Evolutionary conservation across 2,329 filamentous ascomycete species (phyloP), one percentile per base, ranked within the genome.

Genomic region (Fusarium graminum): DNA sequence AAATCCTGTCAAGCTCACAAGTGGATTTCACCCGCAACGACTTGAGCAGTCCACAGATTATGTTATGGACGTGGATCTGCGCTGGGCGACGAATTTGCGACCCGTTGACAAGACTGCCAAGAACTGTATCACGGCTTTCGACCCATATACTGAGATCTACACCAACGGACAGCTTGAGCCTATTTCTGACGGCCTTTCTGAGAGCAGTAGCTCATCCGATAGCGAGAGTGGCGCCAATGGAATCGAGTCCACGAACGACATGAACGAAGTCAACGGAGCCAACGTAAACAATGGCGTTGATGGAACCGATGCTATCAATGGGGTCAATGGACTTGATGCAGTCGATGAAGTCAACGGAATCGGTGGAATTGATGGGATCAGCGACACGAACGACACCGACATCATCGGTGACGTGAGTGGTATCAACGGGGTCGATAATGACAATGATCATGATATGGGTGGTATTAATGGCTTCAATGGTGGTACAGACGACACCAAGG

Each of bases 31-130:
- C 12, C 65, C 71, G 10, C 59, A 74, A 16, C 67, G 70, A n/a
- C 62, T 64, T 25, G 57, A 62, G 12, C 63, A 63, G 16, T 58
- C 67, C 22, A 85, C 83, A 3, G 76, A 82, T 41, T 85, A 82
- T 70, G 69, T 82, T 51, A 78, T 85, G 74, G 81, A 84, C 36
- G 75, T 84, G 49, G 82, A 85, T 63, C 77, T 83, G 38, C 76
- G 79, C 26, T 85, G 82, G 82, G 75, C 79, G 19, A 78, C 78
- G 6, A 78, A 79, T 17, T 79, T 82, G 30, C 68, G 77, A 58
- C 68, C 78, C 49, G 38, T 74, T 39, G 81, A 80, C 11, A 79
- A 80, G 51, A 80, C 77, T 47, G 79, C 80, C n/a, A 77, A 80
- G 64, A 76, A 79, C 11, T 82, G 80, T 26, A 81, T 82, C 50